phyloP scores from a whole-genome alignment of 2,329 filamentous ascomycete species.

The Emmonsiellopsis sp. region DNA sequence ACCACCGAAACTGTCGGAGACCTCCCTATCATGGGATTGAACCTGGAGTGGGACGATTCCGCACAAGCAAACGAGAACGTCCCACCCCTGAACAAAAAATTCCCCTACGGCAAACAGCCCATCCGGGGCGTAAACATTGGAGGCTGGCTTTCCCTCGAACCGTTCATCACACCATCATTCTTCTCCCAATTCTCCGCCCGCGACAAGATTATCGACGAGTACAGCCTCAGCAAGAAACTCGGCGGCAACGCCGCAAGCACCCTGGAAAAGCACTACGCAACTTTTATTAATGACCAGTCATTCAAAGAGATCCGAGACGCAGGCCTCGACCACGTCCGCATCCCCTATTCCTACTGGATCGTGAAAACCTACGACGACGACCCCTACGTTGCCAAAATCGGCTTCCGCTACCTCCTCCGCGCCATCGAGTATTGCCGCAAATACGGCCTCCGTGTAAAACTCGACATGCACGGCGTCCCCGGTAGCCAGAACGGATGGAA shows the following conservation, averaged over 20 bases:
- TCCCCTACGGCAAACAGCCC: constrained; percentile 69
- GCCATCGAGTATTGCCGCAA: constrained; percentile 91
- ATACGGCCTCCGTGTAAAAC: constrained; percentile 82
- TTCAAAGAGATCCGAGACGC: constrained; percentile 78
- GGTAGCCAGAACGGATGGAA: constrained; percentile 98
- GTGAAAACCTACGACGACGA: constrained; percentile 76
- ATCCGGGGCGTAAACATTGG: constrained; percentile 88
- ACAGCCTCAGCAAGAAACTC: constrained; percentile 63
- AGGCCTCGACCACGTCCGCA: constrained; percentile 92
- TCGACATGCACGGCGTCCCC: constrained; percentile 85
- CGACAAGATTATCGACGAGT: constrained; percentile 76
- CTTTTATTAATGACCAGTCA: constrained; percentile 74
- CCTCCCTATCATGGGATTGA: constrained; percentile 84
- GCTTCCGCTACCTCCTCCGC: constrained; percentile 88
- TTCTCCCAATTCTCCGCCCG: constrained; percentile 58
- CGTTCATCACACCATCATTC: constrained; percentile 88
- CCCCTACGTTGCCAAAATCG: constrained; percentile 75
- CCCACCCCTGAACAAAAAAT: constrained; percentile 64
- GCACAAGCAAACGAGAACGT: constrained; percentile 68
- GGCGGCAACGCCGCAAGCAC: constrained; percentile 57
- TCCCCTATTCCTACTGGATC: constrained; percentile 93
- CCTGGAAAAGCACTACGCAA: constrained; percentile 85
- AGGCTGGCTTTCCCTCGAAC: constrained; percentile 88
- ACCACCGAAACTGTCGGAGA: constrained; percentile 76
- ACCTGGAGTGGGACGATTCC: constrained; percentile 77